Percentiles rank a stretch among this genome's conserved stretches.
Evolutionary conservation across 805 yeast species (phyloP).

Genomic region (Clavispora phyllophila): DNA sequence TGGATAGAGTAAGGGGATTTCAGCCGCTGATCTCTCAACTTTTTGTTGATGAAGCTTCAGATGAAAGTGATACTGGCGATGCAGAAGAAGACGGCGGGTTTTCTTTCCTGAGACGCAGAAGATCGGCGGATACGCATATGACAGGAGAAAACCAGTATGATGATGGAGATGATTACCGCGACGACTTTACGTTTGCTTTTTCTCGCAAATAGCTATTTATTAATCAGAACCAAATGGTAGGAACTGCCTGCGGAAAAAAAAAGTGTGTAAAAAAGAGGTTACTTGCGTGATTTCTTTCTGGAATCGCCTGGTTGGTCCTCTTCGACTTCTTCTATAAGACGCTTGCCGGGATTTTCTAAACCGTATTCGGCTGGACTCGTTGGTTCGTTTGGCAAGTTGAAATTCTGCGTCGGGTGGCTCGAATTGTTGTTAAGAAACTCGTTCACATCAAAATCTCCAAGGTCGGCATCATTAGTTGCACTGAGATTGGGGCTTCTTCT

Average conservation of each 20-base stretch:
- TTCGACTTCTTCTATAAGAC: constrained; percentile 9
- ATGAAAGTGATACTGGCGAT: constrained; percentile 1
- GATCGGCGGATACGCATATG: neutral
- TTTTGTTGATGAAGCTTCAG: constrained; percentile 10
- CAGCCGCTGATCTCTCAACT: constrained; percentile 12
- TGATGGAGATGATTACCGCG: constrained; percentile 7
- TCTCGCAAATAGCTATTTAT: constrained; percentile 5
- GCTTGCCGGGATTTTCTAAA: neutral
- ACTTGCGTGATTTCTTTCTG: neutral
- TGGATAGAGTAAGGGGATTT: constrained; percentile 12
- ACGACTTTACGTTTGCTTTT: constrained; percentile 10
- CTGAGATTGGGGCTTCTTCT: constrained; percentile 3
- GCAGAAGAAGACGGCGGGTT: constrained; percentile 1
- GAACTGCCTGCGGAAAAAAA: neutral
- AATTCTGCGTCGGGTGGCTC: neutral
- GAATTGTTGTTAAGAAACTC: constrained; percentile 20
- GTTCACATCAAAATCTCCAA: constrained; percentile 30
- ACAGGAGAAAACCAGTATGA: neutral
- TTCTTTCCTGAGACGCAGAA: neutral
- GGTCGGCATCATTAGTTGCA: constrained; percentile 5
- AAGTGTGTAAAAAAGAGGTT: neutral
- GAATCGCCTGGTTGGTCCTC: constrained; percentile 2
- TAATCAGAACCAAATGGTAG: neutral
- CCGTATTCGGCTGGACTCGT: neutral
- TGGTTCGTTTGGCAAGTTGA: neutral